These are phyloP conservation scores for Auricularia sp. DNA, from an alignment of 768 basidiomycete genomes.

Conservation along the genomic window DNA sequence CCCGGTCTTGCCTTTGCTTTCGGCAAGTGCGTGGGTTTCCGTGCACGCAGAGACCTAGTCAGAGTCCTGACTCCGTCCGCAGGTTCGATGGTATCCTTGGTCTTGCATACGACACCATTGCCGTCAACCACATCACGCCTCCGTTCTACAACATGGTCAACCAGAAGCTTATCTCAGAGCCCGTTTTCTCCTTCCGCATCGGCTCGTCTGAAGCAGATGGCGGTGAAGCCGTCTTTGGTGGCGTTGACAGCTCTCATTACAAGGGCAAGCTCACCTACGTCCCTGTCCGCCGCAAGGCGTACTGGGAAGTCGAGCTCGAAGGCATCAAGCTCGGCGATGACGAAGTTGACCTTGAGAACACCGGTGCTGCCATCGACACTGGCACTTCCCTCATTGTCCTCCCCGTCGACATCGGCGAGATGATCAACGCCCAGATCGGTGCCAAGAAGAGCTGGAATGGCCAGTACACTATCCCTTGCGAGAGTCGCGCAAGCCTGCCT, in stretches of 20 bases:
- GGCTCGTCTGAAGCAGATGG: slow-evolving; percentile 81
- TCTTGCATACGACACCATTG: slow-evolving; percentile 89
- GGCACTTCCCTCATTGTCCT: slow-evolving; percentile 91
- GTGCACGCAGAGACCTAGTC: too few species aligned
- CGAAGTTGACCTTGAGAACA: slow-evolving; percentile 80
- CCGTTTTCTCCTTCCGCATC: slow-evolving; percentile 91
- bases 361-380: slow-evolving; percentile 88
- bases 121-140: slow-evolving; percentile 85
- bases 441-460: slow-evolving; percentile 94
- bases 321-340: slow-evolving; percentile 81
- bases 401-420: slow-evolving; percentile 91
- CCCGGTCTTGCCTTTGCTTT: slow-evolving; percentile 97
- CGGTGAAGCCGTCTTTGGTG: slow-evolving; percentile 88
- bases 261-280: slow-evolving; percentile 75
- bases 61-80: slow-evolving; percentile 1
- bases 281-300: slow-evolving; percentile 88
- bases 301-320: slow-evolving; percentile 96
- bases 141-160: slow-evolving; percentile 93
- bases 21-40: slow-evolving; percentile 55
- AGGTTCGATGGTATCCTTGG: slow-evolving; percentile 96
- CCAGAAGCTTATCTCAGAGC: slow-evolving; percentile 67
- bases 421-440: slow-evolving; percentile 92
- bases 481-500: slow-evolving; percentile 74
- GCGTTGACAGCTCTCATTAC: slow-evolving; percentile 70
- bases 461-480: slow-evolving; percentile 86